phyloP scores from a whole-genome alignment of 2,329 filamentous ascomycete genomes.

The Colletotrichum camelliae region DNA sequence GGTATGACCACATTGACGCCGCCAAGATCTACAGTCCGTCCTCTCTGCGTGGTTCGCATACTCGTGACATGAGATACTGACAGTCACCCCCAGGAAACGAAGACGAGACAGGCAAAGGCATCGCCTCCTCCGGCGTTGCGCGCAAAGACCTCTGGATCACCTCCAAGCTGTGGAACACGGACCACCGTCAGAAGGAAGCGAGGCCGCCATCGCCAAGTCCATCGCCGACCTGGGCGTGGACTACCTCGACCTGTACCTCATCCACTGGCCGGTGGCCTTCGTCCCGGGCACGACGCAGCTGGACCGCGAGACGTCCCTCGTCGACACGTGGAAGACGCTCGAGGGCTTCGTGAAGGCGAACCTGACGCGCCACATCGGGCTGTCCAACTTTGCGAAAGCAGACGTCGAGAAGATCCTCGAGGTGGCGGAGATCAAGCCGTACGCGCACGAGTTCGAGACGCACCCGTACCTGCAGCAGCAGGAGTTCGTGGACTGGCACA shows the following conservation, averaged over 20 bases:
- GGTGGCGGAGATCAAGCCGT: conserved; percentile 23
- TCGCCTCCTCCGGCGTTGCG: conserved; percentile 47
- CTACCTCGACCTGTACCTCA: conserved; percentile 59
- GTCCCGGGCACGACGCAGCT: conserved; percentile 32
- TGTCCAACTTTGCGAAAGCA: conserved; percentile 60
- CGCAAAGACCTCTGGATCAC: conserved; percentile 62
- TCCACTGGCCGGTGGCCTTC: conserved; percentile 45
- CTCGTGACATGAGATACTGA: background rate
- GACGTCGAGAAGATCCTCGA: conserved; percentile 10
- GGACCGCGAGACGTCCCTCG: conserved; percentile 31
- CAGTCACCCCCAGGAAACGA: conserved; percentile 51
- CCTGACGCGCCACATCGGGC: conserved; percentile 62
- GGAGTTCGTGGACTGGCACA: conserved; percentile 29
- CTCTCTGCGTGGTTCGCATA: too few relatives aligned
- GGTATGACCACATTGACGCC: conserved; percentile 64
- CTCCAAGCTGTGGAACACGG: conserved; percentile 72
- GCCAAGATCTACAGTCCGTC: conserved; percentile 53
- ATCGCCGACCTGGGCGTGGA: conserved; percentile 51
- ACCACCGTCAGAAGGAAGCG: conserved; percentile 28
- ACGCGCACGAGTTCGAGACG: conserved; percentile 43
- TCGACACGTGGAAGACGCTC: conserved; percentile 64
- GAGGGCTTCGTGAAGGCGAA: conserved; percentile 57
- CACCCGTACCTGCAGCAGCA: conserved; percentile 62
- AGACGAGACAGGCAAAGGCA: conserved; percentile 51
- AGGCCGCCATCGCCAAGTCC: conserved; percentile 50